Evolutionary conservation across 1,139 yeast species (phyloP), one percentile per base, ranked within the genome.

Genomic region (Yamadazyma dendronema): DNA sequence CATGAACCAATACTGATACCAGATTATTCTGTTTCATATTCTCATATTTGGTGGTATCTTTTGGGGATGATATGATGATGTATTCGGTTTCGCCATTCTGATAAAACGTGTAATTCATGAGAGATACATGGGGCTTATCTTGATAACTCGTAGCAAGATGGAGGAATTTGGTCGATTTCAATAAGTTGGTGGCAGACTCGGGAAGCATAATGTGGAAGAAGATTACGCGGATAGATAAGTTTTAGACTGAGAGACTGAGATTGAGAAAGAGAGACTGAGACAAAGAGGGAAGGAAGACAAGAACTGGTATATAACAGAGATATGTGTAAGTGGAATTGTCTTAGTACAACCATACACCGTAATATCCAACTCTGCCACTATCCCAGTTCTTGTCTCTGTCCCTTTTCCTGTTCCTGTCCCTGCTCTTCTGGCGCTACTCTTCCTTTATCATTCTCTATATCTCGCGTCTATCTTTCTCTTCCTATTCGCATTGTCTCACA

Each of bases 71-170:
- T 41, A 89, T 66, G 25, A 89, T 77, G 34, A 88, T 75, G 42
- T 73, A 70, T 5, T 72, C 72, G 4, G 57, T 53, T 30, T 65
- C 72, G 39, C 58, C 55, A 19, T 61, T 59, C 28, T 60, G 61
- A 52, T 61, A 75, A 32, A 79, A 86, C 4, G 92, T 81, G 57
- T 85, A 89, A 60, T 87, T 89, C 97, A 89, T 89, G 48, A 89
- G 72, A 10, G 92, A 77, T 2, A 88, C 95, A 49, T 89, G 94
- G 6, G 97, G 97, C 24, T 74, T 54, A 40, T 81, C 74, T 36
- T 80, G 65, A 34, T 72, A 62, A 41, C 85, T 77, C 2, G 97
- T 89, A 7, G 90, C 96, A 36, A 89, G 69, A 58, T 89, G 97
- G 30, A 89, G 77, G 57, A 81, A 82, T 43, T 82, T 72, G 13